Evolutionary conservation across 1,139 yeast genomes (phyloP).

Genomic region (Pichia sp.): DNA sequence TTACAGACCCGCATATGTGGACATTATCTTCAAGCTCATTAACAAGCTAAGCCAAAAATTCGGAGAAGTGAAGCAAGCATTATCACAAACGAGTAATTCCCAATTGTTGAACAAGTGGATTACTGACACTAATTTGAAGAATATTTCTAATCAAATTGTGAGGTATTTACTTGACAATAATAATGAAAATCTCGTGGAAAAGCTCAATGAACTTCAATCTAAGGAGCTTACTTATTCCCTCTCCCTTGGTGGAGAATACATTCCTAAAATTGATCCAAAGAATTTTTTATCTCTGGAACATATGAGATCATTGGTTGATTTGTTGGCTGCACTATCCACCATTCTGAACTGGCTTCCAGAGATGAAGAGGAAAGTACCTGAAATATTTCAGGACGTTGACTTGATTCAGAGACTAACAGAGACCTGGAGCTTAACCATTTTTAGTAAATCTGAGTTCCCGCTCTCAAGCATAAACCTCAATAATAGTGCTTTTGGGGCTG

Average conservation of each 20-base stretch:
- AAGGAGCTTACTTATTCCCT: conserved; percentile 20
- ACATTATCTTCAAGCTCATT: conserved; percentile 34
- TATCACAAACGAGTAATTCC: conserved; percentile 11
- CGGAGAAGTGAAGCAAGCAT: conserved; percentile 13
- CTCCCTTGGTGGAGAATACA: conserved; percentile 14
- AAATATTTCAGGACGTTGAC: conserved; percentile 13
- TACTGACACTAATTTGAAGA: conserved; percentile 14
- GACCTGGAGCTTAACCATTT: conserved; percentile 23
- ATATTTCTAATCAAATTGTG: conserved; percentile 19
- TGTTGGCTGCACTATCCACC: conserved; percentile 43
- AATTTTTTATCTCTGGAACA: conserved; percentile 18
- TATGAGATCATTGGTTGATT: conserved; percentile 41
- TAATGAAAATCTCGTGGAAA: not conserved
- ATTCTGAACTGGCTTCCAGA: conserved; percentile 49
- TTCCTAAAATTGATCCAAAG: conserved; percentile 14
- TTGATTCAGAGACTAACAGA: conserved; percentile 19
- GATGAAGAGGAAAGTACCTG: conserved; percentile 39
- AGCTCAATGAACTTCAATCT: conserved; percentile 4
- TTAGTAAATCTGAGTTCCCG: conserved; percentile 9
- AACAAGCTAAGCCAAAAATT: conserved; percentile 21
- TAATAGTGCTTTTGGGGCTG: conserved; percentile 7
- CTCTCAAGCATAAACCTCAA: conserved; percentile 19
- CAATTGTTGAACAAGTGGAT: conserved; percentile 22
- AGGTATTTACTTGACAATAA: conserved; percentile 7
- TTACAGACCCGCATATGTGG: conserved; percentile 46